Conservation (phyloP, 106 monocot genomes). For the Dactylorhiza incarnata region DNA sequence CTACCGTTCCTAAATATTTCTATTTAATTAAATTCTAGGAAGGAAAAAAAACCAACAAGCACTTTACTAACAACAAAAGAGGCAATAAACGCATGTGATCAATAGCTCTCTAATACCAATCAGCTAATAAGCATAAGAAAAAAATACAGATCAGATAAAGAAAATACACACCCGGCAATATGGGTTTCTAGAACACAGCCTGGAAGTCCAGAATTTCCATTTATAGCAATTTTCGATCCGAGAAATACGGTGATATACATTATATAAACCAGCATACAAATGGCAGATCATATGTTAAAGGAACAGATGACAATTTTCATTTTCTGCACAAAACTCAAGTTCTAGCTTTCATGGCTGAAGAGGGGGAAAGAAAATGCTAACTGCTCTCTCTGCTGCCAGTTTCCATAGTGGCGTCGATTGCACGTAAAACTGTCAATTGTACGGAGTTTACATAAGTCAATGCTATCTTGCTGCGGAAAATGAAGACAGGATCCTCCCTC, state of each 20-base stretch:
- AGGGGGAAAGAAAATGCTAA: not conserved
- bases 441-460: not conserved
- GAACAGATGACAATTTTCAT: not conserved
- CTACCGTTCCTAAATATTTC: not conserved
- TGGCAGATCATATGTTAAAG: not conserved
- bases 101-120: not conserved
- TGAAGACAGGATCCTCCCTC: constrained; percentile 12
- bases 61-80: not conserved
- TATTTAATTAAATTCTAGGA: too few species aligned
- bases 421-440: not conserved
- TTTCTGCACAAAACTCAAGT: not conserved
- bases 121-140: not conserved
- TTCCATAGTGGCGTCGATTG: not conserved
- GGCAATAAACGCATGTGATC: not conserved
- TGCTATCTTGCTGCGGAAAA: not conserved
- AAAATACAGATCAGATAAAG: not conserved
- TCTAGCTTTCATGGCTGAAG: not conserved
- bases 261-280: not conserved
- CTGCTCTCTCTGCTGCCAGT: constrained; percentile 3
- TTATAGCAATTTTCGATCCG: not conserved
- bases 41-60: not conserved
- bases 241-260: not conserved
- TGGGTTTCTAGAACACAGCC: not conserved
- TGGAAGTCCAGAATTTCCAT: not conserved
- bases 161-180: not conserved